These are phyloP conservation scores for Iris pallida DNA, from an alignment of 116 monocot genomes.

Conservation along the genomic window DNA sequence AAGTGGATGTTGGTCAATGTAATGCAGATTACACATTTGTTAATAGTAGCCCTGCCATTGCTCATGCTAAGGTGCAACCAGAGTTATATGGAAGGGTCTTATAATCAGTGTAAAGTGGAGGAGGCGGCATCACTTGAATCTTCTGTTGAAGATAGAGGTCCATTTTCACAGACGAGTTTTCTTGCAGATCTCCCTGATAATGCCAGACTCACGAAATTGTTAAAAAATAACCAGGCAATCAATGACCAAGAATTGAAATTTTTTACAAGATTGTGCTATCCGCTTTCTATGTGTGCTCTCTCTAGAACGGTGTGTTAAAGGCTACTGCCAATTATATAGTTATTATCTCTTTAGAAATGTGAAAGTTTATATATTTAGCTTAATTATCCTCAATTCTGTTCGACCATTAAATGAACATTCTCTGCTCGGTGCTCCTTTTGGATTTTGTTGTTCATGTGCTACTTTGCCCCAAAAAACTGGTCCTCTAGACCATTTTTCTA, in stretches of 20 bases:
- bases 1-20: conserved; percentile 4
- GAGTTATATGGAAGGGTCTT: conserved; percentile 24
- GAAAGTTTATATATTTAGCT: background rate
- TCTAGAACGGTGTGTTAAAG: conserved; percentile 71
- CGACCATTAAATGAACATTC: background rate
- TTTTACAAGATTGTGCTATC: conserved; percentile 96
- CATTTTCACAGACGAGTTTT: conserved; percentile 20
- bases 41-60: conserved; percentile 19
- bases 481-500: background rate
- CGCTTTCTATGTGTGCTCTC: conserved; percentile 88
- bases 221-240: conserved; percentile 67
- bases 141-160: conserved; percentile 19
- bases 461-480: background rate
- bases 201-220: conserved; percentile 59
- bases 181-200: conserved; percentile 35
- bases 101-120: conserved; percentile 16
- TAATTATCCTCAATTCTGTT: background rate
- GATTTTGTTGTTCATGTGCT: background rate
- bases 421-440: conserved; percentile 10
- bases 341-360: no score
- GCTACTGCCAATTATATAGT: background rate
- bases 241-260: conserved; percentile 83
- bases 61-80: conserved; percentile 46
- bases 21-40: conserved; percentile 6
- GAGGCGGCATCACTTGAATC: conserved; percentile 5